These are phyloP conservation scores for Tubosaeta sp. DNA, from an alignment of 768 basidiomycete species.

Conservation along the genomic window DNA sequence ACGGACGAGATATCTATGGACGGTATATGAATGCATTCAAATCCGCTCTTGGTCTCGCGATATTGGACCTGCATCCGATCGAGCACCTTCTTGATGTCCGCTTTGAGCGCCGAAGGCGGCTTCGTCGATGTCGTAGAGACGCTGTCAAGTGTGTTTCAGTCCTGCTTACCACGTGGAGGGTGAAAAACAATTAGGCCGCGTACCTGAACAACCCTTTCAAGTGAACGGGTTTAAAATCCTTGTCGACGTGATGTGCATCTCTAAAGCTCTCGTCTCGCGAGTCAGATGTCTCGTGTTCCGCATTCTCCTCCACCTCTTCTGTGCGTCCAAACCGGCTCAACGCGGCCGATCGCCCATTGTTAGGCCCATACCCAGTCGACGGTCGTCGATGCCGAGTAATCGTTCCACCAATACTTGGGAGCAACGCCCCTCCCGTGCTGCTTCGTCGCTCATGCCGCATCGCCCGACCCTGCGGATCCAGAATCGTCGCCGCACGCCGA, in stretches of 20 bases:
- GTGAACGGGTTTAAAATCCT: slow-evolving; percentile 91
- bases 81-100: slow-evolving; percentile 81
- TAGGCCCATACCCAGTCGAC: slow-evolving; percentile 55
- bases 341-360: slow-evolving; percentile 24
- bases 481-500: slow-evolving; percentile 71
- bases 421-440: slow-evolving; percentile 64
- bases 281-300: slow-evolving; percentile 36
- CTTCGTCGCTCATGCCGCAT: slow-evolving; percentile 70
- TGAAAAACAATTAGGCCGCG: slow-evolving; percentile 4
- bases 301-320: slow-evolving; percentile 45
- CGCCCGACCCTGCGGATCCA: slow-evolving; percentile 63
- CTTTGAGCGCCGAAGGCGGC: slow-evolving; percentile 70
- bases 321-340: slow-evolving; percentile 50
- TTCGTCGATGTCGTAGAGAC: slow-evolving; percentile 97
- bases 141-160: slow-evolving; percentile 34
- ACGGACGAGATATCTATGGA: slow-evolving; percentile 88
- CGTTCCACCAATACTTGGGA: slow-evolving; percentile 46
- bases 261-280: slow-evolving; percentile 42
- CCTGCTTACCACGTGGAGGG: slow-evolving; percentile 2
- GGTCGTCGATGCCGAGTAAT: slow-evolving; percentile 68
- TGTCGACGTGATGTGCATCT: slow-evolving; percentile 49
- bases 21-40: slow-evolving; percentile 93
- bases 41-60: slow-evolving; percentile 84
- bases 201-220: slow-evolving; percentile 95
- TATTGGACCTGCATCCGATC: slow-evolving; percentile 96